Conservation (phyloP, 208 protist species). For the Acanthamoeba sp. region DNA sequence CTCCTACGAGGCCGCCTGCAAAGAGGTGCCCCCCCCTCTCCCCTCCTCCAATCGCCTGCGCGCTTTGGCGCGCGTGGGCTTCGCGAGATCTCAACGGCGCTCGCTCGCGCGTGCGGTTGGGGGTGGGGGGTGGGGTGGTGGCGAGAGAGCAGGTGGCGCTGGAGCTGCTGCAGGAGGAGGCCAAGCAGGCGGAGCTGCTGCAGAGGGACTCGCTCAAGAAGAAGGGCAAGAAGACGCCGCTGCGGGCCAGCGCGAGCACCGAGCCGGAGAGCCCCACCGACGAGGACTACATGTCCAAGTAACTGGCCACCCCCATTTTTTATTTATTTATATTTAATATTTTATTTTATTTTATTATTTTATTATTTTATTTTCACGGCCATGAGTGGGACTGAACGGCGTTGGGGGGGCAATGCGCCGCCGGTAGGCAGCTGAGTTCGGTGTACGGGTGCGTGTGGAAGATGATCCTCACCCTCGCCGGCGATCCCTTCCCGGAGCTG, state of each 20-base stretch:
- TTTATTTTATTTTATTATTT: background rate
- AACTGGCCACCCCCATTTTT: background rate
- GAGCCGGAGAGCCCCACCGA: background rate
- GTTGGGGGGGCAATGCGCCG: too few relatives aligned
- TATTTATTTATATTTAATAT: background rate
- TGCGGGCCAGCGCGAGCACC: background rate
- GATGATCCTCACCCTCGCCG: slow-evolving; percentile 52
- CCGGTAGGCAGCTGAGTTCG: slow-evolving; percentile 44
- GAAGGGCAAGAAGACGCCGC: slow-evolving; percentile 5
- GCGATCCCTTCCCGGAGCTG: slow-evolving; percentile 74
- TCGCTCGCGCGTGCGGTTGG: background rate
- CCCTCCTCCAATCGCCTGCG: background rate
- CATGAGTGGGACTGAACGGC: too few relatives aligned
- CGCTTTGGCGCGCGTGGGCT: too few relatives aligned
- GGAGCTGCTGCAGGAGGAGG: slow-evolving; percentile 64
- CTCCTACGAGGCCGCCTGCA: slow-evolving; percentile 56
- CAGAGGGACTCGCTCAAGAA: slow-evolving; percentile 6
- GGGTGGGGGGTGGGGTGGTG: background rate
- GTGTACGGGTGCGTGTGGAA: slow-evolving; percentile 82
- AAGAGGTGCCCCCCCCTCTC: background rate
- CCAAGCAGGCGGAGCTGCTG: background rate
- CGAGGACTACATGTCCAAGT: slow-evolving; percentile 47
- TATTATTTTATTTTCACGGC: too few relatives aligned
- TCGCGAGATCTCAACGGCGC: too few relatives aligned
- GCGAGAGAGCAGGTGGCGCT: background rate